Base-by-base conservation (phyloP, 1,139 yeast genomes). In the Suhomyces panamericanus region DNA sequence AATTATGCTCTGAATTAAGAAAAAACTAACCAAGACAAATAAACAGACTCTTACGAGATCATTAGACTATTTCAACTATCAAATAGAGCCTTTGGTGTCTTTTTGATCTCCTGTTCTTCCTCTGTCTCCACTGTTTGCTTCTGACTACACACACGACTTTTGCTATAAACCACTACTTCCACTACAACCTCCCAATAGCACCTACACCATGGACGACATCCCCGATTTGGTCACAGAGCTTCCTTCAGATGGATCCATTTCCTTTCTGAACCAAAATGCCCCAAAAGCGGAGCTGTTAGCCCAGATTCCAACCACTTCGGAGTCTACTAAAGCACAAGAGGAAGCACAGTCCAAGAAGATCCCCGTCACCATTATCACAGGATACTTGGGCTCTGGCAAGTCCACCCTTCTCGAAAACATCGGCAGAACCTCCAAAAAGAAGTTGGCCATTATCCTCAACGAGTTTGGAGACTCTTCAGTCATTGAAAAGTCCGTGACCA, bases 331-430 rank as follows among this genome's bases (percentile, higher is more conserved):
- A 20, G 34, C 24, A 24, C 24, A 32, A 11, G 35, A 28, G 9
- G 13, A 26, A 9, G 24, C 38, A 14, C 29, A 24, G n/a, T 35
- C 42, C 3, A 48, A 22, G 3, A 83, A 81, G 61, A 93, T 91
- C 10, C 99, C 99, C 2, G 82, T 93, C 13, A 89, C 97, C 0
- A 88, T 93, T 20, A 83, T 95, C 31, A 93, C 98, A 0, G 99
- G 99, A 1, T 93, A 91, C 59, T 67, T 93, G 35, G 99, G 99
- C 1, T 86, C 96, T 12, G 99, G 99, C 2, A 93, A 93, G 59
- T 85, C 96, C 4, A 91, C 98, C 0, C 66, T 95, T 44, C 70
- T 93, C 29, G 88, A 88, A 48, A 74, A 77, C 48, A 81, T 93
- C 16, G 90, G 96, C 0, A 69, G 77, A 47, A 80, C 77, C 40